Base-by-base conservation (phyloP, 305 asterid species). In the Fraxinus greggii region DNA sequence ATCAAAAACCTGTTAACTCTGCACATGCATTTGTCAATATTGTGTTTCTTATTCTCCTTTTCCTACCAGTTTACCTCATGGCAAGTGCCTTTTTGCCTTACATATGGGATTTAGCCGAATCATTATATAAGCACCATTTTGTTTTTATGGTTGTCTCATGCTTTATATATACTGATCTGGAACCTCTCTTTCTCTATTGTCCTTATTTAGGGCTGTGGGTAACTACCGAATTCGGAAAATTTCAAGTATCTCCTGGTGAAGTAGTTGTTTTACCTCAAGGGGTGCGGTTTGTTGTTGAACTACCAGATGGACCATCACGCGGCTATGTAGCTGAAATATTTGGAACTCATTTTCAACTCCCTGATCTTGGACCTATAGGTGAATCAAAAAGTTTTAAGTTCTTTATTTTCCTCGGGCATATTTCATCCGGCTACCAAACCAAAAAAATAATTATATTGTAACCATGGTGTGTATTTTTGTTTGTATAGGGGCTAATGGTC, bases 361-460 rank as follows among this genome's bases (percentile, higher is more conserved):
- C 99, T 59, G 98, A 96, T 80, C 98, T 96, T 82, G 99, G 99
- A 78, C 98, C 98, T 80, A 94, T 94, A 89, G 98, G 99, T 96
- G 88, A 79, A 76, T 81, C 74, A 77, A 65, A 33, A 82, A 84
- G 76, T 9, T 86, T 87, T 35, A 72, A 61, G 54, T 63, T 33
- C 61, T 48, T 40, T 42, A 7, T 79, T 24, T 76, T 78, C 76
- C 56, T 26, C 12, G 8, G 12, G 33, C 77, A 82, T 72, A 73
- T 69, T 32, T 76, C 78, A 17, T 31, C 33, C 9, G 36, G 63
- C 3, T 29, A 28, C 23, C 79, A 63, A 79, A 38, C 70, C 51
- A 56, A 78, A 38, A 26, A 65, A 36, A 38, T 80, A 56, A 17
- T 32, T 42, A 70, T 73, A 75, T 81, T 72, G 19, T 72, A 70